Evolutionary conservation across 371 early-diverging fungal genomes (phyloP), one percentile per base, ranked within the genome.

Genomic region (Rhizomucor pusillus): DNA sequence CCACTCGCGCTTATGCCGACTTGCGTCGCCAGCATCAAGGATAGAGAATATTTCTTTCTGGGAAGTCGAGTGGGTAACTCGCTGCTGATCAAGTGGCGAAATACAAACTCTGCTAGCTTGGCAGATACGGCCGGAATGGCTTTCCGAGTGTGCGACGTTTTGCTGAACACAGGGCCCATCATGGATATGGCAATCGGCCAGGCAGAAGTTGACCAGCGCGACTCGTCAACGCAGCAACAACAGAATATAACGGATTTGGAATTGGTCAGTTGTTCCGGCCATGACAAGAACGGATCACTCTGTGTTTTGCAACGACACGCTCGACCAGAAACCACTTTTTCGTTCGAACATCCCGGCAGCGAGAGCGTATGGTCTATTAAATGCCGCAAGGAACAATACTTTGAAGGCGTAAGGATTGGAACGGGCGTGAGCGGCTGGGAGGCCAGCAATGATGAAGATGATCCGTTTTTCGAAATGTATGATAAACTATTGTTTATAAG

Each of bases 21-120:
- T 4, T 89, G 91, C 59, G 81, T 74, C 13, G 66, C 81, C 34
- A 66, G 67, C 25, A 55, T 89, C 16, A 77, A 76, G 18, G 52
- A 72, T 1, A 75, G 57, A 2, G 73, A 86, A 6, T 87, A 88
- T 52, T 73, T 94, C 44, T 95, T 98, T 69, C 63, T 92, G 14
- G 94, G 90, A 1, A 89, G 90, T 5, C 73, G 85, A n/a, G 80
- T 86, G 5, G 85, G 89, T 1, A 90, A 95, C 62, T 88, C 92
- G 0, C 62, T 90, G 47, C 66, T 98, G 57, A 69, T 97, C 48
- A 84, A 89, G 55, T 85, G 84, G 77, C 48, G 57, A 1, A 52
- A 66, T 40, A 55, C 16, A 16, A 14, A 66, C 4, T 20, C 37
- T 11, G 46, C 22, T 39, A 25, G 25, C 5, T 24, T 24, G n/a